Evolutionary conservation across 306 rosid genomes (phyloP), one percentile per base, ranked within the genome.

Genomic region (Echinosophora koreensis): DNA sequence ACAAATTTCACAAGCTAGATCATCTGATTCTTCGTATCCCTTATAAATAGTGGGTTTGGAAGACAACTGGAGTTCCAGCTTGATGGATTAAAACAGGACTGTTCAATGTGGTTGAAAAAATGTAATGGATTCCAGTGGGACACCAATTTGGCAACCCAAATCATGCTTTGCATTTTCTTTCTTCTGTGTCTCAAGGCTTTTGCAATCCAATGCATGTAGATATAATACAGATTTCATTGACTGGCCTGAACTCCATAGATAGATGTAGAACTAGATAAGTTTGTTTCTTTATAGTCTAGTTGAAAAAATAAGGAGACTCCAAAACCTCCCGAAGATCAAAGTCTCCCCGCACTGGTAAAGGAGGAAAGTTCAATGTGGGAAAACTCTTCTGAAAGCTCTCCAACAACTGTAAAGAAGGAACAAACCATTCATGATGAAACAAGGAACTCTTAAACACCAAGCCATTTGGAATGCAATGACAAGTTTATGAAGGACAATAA

Each of bases 321-420:
- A 92, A 78, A 80, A 92, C 97, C 62, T 90, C 90, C 79, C 70
- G 89, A 46, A 92, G 92, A 84, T 92, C 89, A 0, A 92, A 95
- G 81, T 92, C 96, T 67, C 98, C 98, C 49, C 97, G 90, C 49
- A 68, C 93, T 1, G 97, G 98, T 58, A 94, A 76, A 39, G 89
- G 88, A 55, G 98, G 97, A 56, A 94, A 94, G 1, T 56, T 80
- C 73, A 89, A 54, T 5, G 27, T 22, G 35, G 98, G 98, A 52
- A 94, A 94, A 58, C 89, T 84, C 87, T 76, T 69, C 73, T 92
- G 69, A 61, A 94, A 94, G 82, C 84, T 30, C 77, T 90, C 93
- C 89, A 88, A 74, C 77, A 94, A 81, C 98, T 94, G 92, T 39
- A 62, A 22, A 66, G 10, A 30, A 5, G 34, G 66, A 74, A 44